These are phyloP conservation scores for Aschersonia sp. DNA, from an alignment of 2,329 filamentous ascomycete genomes.

Conservation along the genomic window DNA sequence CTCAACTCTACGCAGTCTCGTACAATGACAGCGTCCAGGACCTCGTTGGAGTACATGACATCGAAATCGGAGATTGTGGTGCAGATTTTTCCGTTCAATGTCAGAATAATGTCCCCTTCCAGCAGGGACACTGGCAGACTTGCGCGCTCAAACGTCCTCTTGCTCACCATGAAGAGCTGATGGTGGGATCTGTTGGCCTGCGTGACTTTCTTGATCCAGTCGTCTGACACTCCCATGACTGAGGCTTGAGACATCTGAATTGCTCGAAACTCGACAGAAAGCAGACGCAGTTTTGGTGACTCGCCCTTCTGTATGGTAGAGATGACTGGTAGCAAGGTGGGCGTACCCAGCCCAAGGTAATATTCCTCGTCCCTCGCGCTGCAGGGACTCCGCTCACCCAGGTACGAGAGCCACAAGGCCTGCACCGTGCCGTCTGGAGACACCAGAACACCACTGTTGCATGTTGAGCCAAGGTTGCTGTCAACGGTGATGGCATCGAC, in stretches of 20 bases:
- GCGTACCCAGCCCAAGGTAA: slow-evolving; percentile 80
- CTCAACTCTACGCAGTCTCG: slow-evolving; percentile 68
- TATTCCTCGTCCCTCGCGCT: slow-evolving; percentile 89
- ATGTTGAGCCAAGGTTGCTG: slow-evolving; percentile 79
- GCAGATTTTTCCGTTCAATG: slow-evolving; percentile 80
- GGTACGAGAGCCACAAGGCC: slow-evolving; percentile 90
- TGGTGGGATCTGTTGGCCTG: slow-evolving; percentile 81
- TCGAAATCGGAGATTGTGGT: slow-evolving; percentile 88
- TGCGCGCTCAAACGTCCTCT: slow-evolving; percentile 56
- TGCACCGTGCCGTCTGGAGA: slow-evolving; percentile 84
- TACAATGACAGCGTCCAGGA: slow-evolving; percentile 73
- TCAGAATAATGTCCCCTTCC: slow-evolving; percentile 87
- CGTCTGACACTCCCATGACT: slow-evolving; percentile 91
- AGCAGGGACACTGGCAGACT: slow-evolving; percentile 43
- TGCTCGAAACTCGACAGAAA: slow-evolving; percentile 87
- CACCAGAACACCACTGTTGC: slow-evolving; percentile 84
- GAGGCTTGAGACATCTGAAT: slow-evolving; percentile 95
- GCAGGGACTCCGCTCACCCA: slow-evolving; percentile 71
- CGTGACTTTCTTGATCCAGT: slow-evolving; percentile 88
- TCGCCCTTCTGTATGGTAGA: slow-evolving; percentile 69
- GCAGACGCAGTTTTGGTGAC: slow-evolving; percentile 70
- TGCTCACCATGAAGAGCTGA: slow-evolving; percentile 96
- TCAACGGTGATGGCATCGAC: slow-evolving; percentile 95
- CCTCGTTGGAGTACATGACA: slow-evolving; percentile 84
- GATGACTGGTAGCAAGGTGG: slow-evolving; percentile 78